phyloP scores from a whole-genome alignment of 2,329 filamentous ascomycete species.

The Colletotrichum sp. region DNA sequence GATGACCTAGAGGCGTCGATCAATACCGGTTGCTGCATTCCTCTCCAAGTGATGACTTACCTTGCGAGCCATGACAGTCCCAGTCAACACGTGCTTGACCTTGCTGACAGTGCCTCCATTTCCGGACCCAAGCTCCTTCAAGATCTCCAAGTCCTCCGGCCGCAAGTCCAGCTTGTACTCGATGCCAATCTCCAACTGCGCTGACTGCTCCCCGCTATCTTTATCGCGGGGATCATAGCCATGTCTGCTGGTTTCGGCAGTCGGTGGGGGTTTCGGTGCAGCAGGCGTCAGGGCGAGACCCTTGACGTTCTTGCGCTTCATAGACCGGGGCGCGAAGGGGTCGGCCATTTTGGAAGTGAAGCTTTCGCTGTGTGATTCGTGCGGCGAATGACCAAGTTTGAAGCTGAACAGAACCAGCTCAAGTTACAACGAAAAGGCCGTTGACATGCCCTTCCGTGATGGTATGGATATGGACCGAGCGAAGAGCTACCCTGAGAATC shows the following conservation, averaged over 20 bases:
- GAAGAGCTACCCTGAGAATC: neutral
- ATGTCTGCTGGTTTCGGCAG: constrained; percentile 73
- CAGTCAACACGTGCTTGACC: constrained; percentile 91
- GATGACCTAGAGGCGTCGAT: constrained; percentile 73
- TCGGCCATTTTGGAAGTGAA: constrained; percentile 58
- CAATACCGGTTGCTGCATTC: neutral
- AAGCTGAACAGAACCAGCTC: neutral
- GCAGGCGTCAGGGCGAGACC: constrained; percentile 86
- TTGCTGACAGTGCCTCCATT: constrained; percentile 99
- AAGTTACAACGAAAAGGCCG: neutral
- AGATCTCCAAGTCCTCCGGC: constrained; percentile 88
- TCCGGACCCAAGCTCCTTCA: constrained; percentile 93
- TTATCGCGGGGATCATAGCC: constrained; percentile 67
- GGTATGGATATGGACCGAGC: neutral
- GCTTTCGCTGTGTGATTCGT: neutral
- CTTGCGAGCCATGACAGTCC: constrained; percentile 98
- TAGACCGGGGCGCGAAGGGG: constrained; percentile 72
- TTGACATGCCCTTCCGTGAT: neutral
- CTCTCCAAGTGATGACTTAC: constrained; percentile 48
- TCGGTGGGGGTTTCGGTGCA: constrained; percentile 72
- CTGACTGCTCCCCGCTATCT: constrained; percentile 61
- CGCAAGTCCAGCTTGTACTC: constrained; percentile 94
- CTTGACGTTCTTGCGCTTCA: constrained; percentile 99
- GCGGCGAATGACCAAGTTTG: neutral
- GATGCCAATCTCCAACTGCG: constrained; percentile 89